Conservation (phyloP, 192 early-diverging fungal genomes). For the Cetraspora pellucida region DNA sequence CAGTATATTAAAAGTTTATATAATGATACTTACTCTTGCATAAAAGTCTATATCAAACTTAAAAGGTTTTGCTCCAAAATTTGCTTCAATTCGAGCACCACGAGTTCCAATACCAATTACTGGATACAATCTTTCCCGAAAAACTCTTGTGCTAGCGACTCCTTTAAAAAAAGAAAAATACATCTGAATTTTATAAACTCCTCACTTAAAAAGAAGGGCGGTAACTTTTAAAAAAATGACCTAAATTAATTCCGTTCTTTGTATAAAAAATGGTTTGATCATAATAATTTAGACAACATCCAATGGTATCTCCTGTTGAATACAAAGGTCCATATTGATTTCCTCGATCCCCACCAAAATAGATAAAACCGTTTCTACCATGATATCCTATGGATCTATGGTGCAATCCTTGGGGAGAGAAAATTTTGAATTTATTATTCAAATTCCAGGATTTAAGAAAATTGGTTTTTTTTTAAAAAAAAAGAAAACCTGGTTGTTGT, state of each 20-base stretch:
- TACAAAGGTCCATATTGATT: constrained; percentile 77
- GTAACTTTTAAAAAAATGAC: constrained; percentile 39
- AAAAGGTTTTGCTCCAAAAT: constrained; percentile 66
- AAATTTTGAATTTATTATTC: too few relatives aligned
- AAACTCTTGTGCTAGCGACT: too few relatives aligned
- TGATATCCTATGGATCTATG: constrained; percentile 83
- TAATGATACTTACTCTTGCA: constrained; percentile 16
- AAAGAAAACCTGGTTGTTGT: too few relatives aligned
- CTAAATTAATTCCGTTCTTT: constrained; percentile 78
- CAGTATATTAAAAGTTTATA: too few relatives aligned
- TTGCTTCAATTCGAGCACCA: constrained; percentile 56
- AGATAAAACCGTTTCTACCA: constrained; percentile 87
- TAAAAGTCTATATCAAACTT: constrained; percentile 61
- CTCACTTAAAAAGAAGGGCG: too few relatives aligned
- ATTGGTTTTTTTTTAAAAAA: too few relatives aligned
- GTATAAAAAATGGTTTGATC: constrained; percentile 77
- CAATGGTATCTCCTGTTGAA: constrained; percentile 85
- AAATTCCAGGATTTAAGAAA: too few relatives aligned
- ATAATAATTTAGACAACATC: constrained; percentile 82
- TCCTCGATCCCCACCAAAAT: constrained; percentile 59
- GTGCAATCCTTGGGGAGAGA: too few relatives aligned
- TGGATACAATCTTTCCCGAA: constrained; percentile 49
- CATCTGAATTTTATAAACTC: too few relatives aligned
- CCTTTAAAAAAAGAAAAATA: too few relatives aligned
- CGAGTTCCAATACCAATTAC: constrained; percentile 63